Percentiles rank a stretch among this genome's conserved stretches.
phyloP scores from a whole-genome alignment of 768 basidiomycete genomes.

The Xerocomellus dryophilus region DNA sequence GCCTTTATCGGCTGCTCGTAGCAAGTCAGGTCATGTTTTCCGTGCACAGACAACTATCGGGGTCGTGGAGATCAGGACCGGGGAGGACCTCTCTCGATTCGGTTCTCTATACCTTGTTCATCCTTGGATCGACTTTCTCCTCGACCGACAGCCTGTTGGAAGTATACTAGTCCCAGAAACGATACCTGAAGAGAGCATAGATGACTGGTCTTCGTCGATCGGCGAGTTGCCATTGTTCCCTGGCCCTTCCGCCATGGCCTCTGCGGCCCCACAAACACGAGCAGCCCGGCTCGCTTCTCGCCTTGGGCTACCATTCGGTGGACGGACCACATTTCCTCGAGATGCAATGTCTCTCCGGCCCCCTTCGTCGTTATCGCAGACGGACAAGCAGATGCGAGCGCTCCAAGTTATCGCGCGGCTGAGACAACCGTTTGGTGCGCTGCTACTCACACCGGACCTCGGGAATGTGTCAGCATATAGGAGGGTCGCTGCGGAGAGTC shows the following conservation, averaged over 20 bases:
- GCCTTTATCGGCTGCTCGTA: not conserved
- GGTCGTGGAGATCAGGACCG: not conserved
- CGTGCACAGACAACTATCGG: not conserved
- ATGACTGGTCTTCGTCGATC: not conserved
- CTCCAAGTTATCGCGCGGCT: not conserved
- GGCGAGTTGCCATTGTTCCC: not conserved
- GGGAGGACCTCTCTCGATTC: not conserved
- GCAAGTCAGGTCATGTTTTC: not conserved
- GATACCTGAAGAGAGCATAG: not conserved
- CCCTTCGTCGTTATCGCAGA: not conserved
- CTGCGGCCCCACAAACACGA: not conserved
- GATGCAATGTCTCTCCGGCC: not conserved
- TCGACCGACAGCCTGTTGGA: not conserved
- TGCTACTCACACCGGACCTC: not conserved
- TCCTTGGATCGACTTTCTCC: not conserved
- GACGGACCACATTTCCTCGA: not conserved
- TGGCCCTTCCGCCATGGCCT: not conserved
- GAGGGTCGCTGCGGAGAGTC: not conserved
- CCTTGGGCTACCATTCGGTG: not conserved
- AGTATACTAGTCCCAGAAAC: not conserved
- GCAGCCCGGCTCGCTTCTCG: not conserved
- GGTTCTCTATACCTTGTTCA: not conserved
- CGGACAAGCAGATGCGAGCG: not conserved
- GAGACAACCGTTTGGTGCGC: not conserved
- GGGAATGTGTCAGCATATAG: not conserved